Conservation (phyloP, 257 asterid species). For the Capsicum rhomboideum region DNA sequence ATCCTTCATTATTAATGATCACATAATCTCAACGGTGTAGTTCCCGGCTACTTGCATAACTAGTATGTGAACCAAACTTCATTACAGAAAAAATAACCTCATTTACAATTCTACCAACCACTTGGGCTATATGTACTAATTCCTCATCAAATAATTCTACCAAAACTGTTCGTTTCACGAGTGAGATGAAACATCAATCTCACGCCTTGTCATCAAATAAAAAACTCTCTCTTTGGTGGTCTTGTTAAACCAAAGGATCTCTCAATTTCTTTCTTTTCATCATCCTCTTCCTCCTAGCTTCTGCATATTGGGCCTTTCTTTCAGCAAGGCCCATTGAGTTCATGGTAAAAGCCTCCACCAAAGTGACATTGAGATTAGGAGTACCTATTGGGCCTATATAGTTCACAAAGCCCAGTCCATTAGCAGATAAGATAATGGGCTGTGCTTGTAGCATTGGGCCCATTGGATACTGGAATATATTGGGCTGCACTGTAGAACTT, state of each 20-base stretch:
- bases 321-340: slow-evolving; percentile 6
- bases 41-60: too few species aligned
- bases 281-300: slow-evolving; percentile 49
- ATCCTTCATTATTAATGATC: too few species aligned
- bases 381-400: slow-evolving; percentile 22
- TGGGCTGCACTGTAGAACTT: too few species aligned
- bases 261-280: slow-evolving; percentile 28
- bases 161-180: not conserved
- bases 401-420: slow-evolving; percentile 16
- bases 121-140: not conserved
- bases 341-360: not conserved
- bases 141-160: not conserved
- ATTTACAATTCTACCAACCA: not conserved
- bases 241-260: not conserved
- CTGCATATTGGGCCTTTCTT: slow-evolving; percentile 33
- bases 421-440: not conserved
- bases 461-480: not conserved
- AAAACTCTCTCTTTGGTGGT: not conserved
- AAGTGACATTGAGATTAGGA: slow-evolving; percentile 20
- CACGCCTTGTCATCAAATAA: not conserved
- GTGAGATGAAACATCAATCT: not conserved
- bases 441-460: slow-evolving; percentile 9
- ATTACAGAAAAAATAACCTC: not conserved
- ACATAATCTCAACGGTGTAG: too few species aligned
- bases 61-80: not conserved